phyloP scores from a whole-genome alignment of 208 protist species.

The Tritrichomonas foetus region DNA sequence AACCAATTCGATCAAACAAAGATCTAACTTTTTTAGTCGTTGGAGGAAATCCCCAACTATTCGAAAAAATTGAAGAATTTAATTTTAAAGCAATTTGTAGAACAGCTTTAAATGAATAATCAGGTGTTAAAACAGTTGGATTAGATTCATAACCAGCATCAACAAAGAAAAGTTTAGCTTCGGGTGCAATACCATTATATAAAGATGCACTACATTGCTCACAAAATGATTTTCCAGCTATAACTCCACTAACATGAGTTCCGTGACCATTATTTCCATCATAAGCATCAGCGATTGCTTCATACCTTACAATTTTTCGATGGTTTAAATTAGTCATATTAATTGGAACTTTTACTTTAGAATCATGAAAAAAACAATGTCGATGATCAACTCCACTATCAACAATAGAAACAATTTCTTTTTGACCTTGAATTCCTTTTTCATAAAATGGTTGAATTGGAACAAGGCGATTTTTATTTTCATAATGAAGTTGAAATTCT shows the following conservation, averaged over 20 bases:
- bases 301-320: neutral
- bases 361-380: neutral
- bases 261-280: neutral
- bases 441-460: neutral
- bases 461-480: neutral
- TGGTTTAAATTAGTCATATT: neutral
- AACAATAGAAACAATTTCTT: neutral
- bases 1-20: neutral
- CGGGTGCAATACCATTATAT: neutral
- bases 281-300: neutral
- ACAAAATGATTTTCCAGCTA: neutral
- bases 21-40: neutral
- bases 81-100: neutral
- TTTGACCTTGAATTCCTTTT: neutral
- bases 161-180: neutral
- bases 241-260: conserved; percentile 14
- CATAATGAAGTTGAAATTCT: neutral
- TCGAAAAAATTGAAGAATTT: neutral
- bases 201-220: too few relatives aligned
- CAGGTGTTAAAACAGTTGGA: neutral
- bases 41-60: neutral
- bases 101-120: neutral
- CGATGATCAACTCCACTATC: neutral
- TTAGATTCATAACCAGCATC: neutral
- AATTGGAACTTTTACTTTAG: neutral